Evolutionary conservation across 768 basidiomycete genomes (phyloP).

Genomic region (Hericium erinaceus): DNA sequence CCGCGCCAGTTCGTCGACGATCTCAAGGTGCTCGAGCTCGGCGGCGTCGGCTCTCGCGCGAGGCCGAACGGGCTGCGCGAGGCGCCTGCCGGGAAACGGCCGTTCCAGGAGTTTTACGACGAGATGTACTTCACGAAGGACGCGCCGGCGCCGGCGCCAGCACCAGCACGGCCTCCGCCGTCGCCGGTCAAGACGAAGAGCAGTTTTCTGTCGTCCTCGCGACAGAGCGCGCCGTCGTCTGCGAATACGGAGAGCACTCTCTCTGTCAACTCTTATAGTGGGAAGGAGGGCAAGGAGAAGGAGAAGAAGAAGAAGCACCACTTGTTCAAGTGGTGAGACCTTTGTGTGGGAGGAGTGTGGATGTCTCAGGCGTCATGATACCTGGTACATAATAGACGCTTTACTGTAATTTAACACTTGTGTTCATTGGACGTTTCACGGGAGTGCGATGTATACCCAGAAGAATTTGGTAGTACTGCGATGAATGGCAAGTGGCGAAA

Average conservation of each 20-base stretch:
- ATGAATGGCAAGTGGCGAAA: neutral
- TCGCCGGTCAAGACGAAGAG: constrained; percentile 23
- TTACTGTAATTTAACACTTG: neutral
- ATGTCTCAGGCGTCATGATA: neutral
- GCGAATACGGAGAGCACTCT: constrained; percentile 38
- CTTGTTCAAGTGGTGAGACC: constrained; percentile 26
- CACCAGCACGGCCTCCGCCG: constrained; percentile 26
- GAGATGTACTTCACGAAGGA: constrained; percentile 66
- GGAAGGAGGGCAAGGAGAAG: constrained; percentile 34
- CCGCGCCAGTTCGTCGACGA: constrained; percentile 83
- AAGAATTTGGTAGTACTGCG: neutral
- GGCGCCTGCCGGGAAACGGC: constrained; percentile 31
- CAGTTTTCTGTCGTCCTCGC: constrained; percentile 20
- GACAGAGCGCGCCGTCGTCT: constrained; percentile 37
- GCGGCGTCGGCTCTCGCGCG: constrained; percentile 74
- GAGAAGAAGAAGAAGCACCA: constrained; percentile 73
- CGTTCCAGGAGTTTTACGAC: constrained; percentile 73
- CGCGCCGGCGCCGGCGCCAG: constrained; percentile 38
- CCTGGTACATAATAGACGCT: neutral
- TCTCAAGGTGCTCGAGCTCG: constrained; percentile 76
- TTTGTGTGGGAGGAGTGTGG: neutral
- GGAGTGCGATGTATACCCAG: neutral
- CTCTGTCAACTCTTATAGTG: constrained; percentile 14
- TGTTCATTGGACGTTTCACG: neutral
- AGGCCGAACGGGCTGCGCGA: constrained; percentile 62